Evolutionary conservation across 306 rosid species (phyloP).

Genomic region (Sesbania bispinosa): DNA sequence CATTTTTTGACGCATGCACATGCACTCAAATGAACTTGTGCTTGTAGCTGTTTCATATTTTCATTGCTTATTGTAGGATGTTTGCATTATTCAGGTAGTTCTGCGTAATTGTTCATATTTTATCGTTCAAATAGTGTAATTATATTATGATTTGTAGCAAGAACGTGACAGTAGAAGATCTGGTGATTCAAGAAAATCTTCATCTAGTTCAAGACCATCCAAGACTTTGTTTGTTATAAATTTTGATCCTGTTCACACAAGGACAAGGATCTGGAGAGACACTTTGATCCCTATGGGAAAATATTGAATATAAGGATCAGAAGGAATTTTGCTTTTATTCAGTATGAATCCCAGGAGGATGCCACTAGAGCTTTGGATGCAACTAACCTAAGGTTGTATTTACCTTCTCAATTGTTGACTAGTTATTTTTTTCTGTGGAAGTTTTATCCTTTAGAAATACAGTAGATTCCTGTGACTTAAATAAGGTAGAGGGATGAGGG

Average conservation of each 20-base stretch:
- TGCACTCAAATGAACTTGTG: conserved; percentile 5
- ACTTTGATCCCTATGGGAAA: conserved; percentile 74
- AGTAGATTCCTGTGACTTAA: not conserved
- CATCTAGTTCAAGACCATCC: conserved; percentile 57
- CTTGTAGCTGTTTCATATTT: conserved; percentile 16
- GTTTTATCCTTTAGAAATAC: not conserved
- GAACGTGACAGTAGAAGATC: conserved; percentile 71
- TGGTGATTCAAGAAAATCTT: conserved; percentile 57
- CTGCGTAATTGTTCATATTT: conserved; percentile 9
- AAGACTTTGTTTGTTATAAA: conserved; percentile 80
- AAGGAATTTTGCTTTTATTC: conserved; percentile 80
- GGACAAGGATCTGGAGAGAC: conserved; percentile 86
- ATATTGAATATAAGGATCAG: conserved; percentile 72
- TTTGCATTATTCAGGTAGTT: not conserved
- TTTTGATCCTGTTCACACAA: conserved; percentile 75
- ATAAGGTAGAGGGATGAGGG: not conserved
- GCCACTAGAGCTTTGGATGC: conserved; percentile 78
- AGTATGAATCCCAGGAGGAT: conserved; percentile 75
- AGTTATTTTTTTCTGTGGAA: not conserved
- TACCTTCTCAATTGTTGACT: conserved; percentile 12
- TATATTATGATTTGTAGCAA: conserved; percentile 52
- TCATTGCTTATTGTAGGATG: not conserved
- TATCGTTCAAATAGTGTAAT: not conserved
- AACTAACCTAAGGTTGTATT: conserved; percentile 63
- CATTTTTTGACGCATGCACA: not conserved